Base-by-base conservation (phyloP, 768 basidiomycete genomes). In the Russula ochroleuca region DNA sequence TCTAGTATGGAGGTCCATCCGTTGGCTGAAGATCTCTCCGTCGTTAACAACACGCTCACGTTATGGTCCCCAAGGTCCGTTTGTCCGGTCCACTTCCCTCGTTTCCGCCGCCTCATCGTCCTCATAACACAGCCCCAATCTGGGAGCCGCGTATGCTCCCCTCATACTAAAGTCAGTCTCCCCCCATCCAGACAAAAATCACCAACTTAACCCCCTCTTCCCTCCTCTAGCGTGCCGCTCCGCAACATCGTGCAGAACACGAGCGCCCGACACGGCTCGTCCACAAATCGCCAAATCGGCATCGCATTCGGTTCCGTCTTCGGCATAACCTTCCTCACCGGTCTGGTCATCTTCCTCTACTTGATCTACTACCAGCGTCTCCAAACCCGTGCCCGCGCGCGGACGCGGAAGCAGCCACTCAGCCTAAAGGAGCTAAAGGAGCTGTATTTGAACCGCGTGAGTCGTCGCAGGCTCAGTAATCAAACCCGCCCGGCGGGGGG, bases 71-170 rank as follows among this genome's bases (percentile, higher is more conserved):
- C n/a, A 10, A 65, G 43, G 53, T 61, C 43, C 28, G 62, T 53
- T 43, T 13, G 8, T 53, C 41, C 31, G 7, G 8, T n/a, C 40
- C 19, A 8, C 14, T n/a, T 31, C 40, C 40, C 38, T 19, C 8
- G n/a, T 21, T 15, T 23, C 19, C 4, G 2, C 17, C 37, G 14
- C 21, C 31, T 43, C 52, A 25, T 55, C 35, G 25, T 19, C 23
- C 23, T 14, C 19, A 45, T 15, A 37, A 25, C 25, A 35, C 49
- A 67, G 66, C 63, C 58, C 66, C 1, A 56, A 65, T 15, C 47
- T 65, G 25, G 66, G 66, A 25, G 59, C 66, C 3, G 56, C 51
- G 19, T 65, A 60, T 41, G 66, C 63, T 3, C 59, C 59, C 28
- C 38, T 67, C 23, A 33, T 50, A 10, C 57, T 56, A 23, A 43